Base-by-base conservation (phyloP, 2,329 filamentous ascomycete species). In the Fonsecaea multimorphosa region DNA sequence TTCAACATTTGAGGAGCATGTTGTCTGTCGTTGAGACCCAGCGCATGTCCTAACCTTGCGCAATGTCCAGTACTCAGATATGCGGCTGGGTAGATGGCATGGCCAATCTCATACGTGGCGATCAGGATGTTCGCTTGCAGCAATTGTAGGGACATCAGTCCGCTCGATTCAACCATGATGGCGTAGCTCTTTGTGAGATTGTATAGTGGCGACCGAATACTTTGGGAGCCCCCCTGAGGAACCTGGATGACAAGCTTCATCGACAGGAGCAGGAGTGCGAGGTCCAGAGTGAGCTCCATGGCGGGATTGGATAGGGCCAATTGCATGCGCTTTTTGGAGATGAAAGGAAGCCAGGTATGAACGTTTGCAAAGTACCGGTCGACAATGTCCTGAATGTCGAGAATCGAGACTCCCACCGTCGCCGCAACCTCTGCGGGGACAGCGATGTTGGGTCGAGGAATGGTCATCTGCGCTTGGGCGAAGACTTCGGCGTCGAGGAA, bases 81-180 rank as follows among this genome's bases (percentile, higher is more conserved):
- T 29, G 76, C 76, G 9, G 75, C 73, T 5, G 76, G 77, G 60
- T 77, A 78, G 16, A 78, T 77, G n/a, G 71, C 74, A 65, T 78
- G 75, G 1, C 72, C 74, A 19, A 76, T 60, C 62, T 78, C 76
- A 54, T 77, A 78, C 2, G 73, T 36, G 22, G 74, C 68, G 24
- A 78, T 71, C n/a, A 78, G 66, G 24, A 78, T 62, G 9, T 67
- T 68, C 9, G 75, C 70, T 63, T 78, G 76, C 14, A 77, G 56
- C 12, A 74, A 54, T 49, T 71, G 68, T 9, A 73, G 57, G 0
- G 73, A 75, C 27, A 75, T 59, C 38, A 74, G 55, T 1, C 72
- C 74, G 19, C 63, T 65, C 11, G 67, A 69, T 61, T 76, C 75
- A 3, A 74, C 67, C n/a, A 65, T 52, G 16, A 63, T 58, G 59